A percentile compares a stretch with the other conserved stretches of the same genome.
phyloP scores from a whole-genome alignment of 345 rosid species.

The Geranium brycei region DNA sequence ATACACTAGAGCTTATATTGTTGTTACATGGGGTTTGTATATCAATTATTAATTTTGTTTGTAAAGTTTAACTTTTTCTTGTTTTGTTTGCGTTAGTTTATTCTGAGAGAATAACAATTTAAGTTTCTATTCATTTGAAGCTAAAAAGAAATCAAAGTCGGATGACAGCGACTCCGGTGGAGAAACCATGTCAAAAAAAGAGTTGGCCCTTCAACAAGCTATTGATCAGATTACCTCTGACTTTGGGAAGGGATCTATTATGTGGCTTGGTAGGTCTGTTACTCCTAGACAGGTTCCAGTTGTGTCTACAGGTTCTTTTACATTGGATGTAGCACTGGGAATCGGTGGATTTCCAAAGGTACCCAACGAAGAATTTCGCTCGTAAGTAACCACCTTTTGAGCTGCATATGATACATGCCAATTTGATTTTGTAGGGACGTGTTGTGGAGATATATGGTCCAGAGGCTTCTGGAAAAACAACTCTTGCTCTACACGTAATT shows the following conservation, averaged over 20 bases:
- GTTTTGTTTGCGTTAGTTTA: constrained; percentile 1
- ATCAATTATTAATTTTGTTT: not conserved
- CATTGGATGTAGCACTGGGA: constrained; percentile 74
- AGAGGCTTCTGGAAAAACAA: constrained; percentile 98
- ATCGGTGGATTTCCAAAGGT: constrained; percentile 97
- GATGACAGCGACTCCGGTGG: constrained; percentile 61
- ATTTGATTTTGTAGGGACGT: constrained; percentile 54
- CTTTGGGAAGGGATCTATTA: constrained; percentile 82
- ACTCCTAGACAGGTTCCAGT: constrained; percentile 64
- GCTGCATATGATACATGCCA: not conserved
- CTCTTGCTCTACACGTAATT: constrained; percentile 87
- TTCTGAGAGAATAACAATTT: constrained; percentile 2
- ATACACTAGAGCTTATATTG: too few relatives aligned
- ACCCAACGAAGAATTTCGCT: not conserved
- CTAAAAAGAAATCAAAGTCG: constrained; percentile 53
- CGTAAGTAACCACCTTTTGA: not conserved
- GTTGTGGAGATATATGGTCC: constrained; percentile 97
- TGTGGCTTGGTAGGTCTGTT: constrained; percentile 78
- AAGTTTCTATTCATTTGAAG: constrained; percentile 24
- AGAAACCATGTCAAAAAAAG: constrained; percentile 72
- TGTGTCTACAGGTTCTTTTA: constrained; percentile 80
- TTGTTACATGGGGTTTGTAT: too few relatives aligned
- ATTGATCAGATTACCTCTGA: constrained; percentile 71
- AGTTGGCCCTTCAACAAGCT: constrained; percentile 74
- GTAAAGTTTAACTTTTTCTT: not conserved